These are phyloP conservation scores for Apiospora marii DNA, from an alignment of 2,329 filamentous ascomycete genomes.

Conservation along the genomic window DNA sequence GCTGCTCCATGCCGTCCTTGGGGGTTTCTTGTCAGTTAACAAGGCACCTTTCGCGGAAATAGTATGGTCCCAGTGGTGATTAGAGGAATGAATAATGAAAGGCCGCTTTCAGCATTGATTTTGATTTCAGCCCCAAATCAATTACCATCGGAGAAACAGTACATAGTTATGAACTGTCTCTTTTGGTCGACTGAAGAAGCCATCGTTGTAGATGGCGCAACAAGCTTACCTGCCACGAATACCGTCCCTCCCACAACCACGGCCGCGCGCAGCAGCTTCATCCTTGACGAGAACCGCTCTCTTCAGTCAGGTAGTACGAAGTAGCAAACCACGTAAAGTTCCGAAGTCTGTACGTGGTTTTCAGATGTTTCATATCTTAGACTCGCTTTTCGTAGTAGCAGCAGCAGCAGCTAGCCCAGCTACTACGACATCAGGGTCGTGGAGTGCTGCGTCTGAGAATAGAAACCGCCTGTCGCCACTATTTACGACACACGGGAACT, in stretches of 20 bases:
- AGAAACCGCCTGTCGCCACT: not conserved
- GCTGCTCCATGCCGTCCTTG: not conserved
- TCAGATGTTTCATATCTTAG: not conserved
- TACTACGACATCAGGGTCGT: not conserved
- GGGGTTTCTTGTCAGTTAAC: not conserved
- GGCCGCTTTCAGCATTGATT: not conserved
- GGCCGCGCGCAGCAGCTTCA: not conserved
- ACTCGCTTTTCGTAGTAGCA: not conserved
- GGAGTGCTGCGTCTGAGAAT: not conserved
- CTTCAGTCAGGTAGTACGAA: not conserved
- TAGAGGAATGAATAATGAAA: not conserved
- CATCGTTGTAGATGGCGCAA: not conserved
- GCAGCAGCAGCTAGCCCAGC: not conserved
- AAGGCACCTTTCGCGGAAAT: not conserved
- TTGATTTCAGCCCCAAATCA: not conserved
- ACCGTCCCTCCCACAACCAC: not conserved
- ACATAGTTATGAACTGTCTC: not conserved
- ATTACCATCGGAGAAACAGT: not conserved
- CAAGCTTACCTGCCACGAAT: not conserved
- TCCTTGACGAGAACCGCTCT: not conserved
- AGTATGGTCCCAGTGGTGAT: not conserved
- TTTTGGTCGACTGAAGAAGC: not conserved
- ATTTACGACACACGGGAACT: not conserved
- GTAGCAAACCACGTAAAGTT: not conserved
- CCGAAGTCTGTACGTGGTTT: not conserved